Conservation (phyloP, 805 yeast species). For the Isabelozyma pseudorhagii region DNA sequence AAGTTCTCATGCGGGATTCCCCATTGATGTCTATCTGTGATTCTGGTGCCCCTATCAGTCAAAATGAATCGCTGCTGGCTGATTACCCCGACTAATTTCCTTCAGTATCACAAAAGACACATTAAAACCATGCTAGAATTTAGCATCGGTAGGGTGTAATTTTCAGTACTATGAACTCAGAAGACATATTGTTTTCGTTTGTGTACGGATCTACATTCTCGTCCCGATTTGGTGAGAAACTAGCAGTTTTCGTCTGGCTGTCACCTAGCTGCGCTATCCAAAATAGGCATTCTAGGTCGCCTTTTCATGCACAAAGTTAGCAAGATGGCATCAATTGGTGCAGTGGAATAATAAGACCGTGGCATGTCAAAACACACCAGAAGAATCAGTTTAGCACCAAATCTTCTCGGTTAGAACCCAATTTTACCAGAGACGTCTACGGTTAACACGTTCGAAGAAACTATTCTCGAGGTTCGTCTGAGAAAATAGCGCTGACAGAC, state of each 20-base stretch:
- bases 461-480: too few species aligned
- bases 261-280: not conserved
- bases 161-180: not conserved
- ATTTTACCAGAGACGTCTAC: too few species aligned
- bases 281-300: not conserved
- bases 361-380: too few species aligned
- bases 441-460: too few species aligned
- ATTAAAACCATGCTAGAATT: not conserved
- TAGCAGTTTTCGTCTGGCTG: not conserved
- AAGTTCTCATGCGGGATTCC: too few species aligned
- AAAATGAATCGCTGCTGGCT: too few species aligned
- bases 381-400: too few species aligned
- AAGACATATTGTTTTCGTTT: not conserved
- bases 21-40: too few species aligned
- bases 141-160: not conserved
- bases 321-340: not conserved
- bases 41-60: not conserved
- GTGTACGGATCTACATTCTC: not conserved
- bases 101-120: not conserved
- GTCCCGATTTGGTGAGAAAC: not conserved
- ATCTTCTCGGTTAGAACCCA: too few species aligned
- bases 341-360: not conserved
- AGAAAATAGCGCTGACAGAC: not conserved
- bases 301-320: not conserved
- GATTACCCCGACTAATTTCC: too few species aligned